phyloP scores from a whole-genome alignment of 352 stramenopile species.

The Globisporangium splendens region DNA sequence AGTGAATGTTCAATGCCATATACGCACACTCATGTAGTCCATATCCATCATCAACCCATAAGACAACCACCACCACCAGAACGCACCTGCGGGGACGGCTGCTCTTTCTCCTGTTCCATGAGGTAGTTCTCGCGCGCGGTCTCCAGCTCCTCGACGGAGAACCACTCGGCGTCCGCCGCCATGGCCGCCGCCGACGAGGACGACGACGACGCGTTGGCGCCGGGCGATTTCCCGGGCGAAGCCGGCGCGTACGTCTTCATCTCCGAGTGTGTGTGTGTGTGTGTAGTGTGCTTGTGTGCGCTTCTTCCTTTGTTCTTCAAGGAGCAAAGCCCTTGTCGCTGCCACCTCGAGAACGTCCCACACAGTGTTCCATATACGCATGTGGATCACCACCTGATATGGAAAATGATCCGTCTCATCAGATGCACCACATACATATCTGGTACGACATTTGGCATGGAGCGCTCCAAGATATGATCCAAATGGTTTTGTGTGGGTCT shows the following conservation, averaged over 20 bases:
- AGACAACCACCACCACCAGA: neutral
- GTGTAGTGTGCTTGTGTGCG: no score
- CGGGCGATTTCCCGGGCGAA: conserved; percentile 8
- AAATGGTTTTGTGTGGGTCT: no score
- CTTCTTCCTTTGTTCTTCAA: neutral
- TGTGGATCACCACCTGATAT: no score
- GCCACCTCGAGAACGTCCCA: neutral
- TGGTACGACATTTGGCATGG: no score
- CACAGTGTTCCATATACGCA: neutral
- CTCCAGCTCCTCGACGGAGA: conserved; percentile 71
- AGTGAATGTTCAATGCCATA: neutral
- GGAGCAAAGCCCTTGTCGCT: neutral
- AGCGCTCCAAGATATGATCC: no score
- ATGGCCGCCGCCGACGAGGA: conserved; percentile 12
- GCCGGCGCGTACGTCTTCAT: conserved; percentile 18
- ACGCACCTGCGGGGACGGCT: conserved; percentile 50
- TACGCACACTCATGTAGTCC: neutral
- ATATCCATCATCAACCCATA: neutral
- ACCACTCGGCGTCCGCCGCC: conserved; percentile 47
- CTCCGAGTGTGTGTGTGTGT: neutral
- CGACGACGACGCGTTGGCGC: conserved; percentile 2
- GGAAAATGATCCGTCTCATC: neutral
- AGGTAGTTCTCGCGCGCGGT: conserved; percentile 71
- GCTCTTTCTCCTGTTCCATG: conserved; percentile 71
- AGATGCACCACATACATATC: neutral